Evolutionary conservation across 768 basidiomycete species (phyloP).

Genomic region (Cystobasidiopsis lactophilus): DNA sequence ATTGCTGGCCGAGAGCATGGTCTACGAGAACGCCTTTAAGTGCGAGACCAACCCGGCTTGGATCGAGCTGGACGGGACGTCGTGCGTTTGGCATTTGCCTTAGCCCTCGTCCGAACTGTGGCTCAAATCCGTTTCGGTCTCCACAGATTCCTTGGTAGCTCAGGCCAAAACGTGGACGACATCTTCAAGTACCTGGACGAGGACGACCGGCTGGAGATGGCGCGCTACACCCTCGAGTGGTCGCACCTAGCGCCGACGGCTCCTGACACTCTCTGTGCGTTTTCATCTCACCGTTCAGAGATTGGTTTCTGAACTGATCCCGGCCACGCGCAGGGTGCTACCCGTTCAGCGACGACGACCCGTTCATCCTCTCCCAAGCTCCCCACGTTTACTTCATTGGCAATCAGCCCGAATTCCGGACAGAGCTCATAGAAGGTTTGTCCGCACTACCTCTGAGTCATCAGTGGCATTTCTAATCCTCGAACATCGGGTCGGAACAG

Average conservation of each 20-base stretch:
- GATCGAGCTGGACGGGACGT: conserved; percentile 38
- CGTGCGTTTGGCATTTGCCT: conserved; percentile 22
- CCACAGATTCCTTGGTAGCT: conserved; percentile 69
- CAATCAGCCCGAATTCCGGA: conserved; percentile 63
- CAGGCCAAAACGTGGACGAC: conserved; percentile 84
- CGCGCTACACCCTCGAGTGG: conserved; percentile 67
- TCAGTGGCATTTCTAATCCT: not conserved
- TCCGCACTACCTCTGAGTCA: conserved; percentile 5
- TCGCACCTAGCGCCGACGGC: conserved; percentile 95
- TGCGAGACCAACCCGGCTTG: conserved; percentile 81
- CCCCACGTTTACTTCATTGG: conserved; percentile 87
- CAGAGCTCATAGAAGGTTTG: conserved; percentile 37
- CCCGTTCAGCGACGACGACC: conserved; percentile 66
- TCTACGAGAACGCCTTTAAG: conserved; percentile 34
- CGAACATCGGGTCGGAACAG: not conserved
- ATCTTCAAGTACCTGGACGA: conserved; percentile 67
- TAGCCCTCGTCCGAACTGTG: not conserved
- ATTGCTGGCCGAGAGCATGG: conserved; percentile 45
- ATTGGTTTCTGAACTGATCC: not conserved
- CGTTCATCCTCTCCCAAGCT: conserved; percentile 64
- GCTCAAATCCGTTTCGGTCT: no score
- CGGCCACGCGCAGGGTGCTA: conserved; percentile 55
- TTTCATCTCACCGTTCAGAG: not conserved
- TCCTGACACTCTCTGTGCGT: conserved; percentile 65
- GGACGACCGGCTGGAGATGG: conserved; percentile 47